Base-by-base conservation (phyloP, 192 early-diverging fungal species). In the Lobosporangium transversale region DNA sequence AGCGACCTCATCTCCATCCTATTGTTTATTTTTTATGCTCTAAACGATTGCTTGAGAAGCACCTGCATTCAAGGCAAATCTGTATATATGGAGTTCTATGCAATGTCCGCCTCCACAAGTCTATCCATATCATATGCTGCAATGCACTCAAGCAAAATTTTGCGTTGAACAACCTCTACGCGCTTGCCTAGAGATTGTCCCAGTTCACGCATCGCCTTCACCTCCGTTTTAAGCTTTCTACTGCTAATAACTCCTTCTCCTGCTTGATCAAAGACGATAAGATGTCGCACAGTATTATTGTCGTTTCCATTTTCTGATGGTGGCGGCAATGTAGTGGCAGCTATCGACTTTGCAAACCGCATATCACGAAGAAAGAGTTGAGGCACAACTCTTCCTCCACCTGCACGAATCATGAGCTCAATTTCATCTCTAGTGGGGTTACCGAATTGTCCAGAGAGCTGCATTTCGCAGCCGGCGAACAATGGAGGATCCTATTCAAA, bases 341-440 rank as follows among this genome's bases (percentile, higher is more conserved):
- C 40, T 14, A 44, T 47, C 26, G 66, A 36, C 18, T 27, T 51
- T 0, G 60, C 48, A 26, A 52, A 37, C 4, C 36, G 42, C 17
- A 48, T 42, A n/a, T 68, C 66, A 20, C 66, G 26, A 42, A 58
- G 71, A 43, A 56, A 76, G 8, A 76, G 30, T 5, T 57, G 53
- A 4, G 63, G 30, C 4, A 76, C 73, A 20, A 63, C 35, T 9
- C 20, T 44, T 7, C 73, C 73, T n/a, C 73, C 73, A 1, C 73
- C 73, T 12, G 65, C 42, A 32, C 54, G 27, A 23, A 76, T 31
- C 51, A 76, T 61, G n/a, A 66, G 15, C 24, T 61, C 73, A 0
- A 76, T 31, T 26, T 67, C 73, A 5, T 66, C 73, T 23, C 52
- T 66, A 33, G 52, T 47, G 3, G 64, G 63, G 1, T 26, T 49